Percentiles rank a stretch among this genome's conserved stretches.
Conservation (phyloP, 1,284 basidiomycete species). For the Malassezia dermatis region DNA sequence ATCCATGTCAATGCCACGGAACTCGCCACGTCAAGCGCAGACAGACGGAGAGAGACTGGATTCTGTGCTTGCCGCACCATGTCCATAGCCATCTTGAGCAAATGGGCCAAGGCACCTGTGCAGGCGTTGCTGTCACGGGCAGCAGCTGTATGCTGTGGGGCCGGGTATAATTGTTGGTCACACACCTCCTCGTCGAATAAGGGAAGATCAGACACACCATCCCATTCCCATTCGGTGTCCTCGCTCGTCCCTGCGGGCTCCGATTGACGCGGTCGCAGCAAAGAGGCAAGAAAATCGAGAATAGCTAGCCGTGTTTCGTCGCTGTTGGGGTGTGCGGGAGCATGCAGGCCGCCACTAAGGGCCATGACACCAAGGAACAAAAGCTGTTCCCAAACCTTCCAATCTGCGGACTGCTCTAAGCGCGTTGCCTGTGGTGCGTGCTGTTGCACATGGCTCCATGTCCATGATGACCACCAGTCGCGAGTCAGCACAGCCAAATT, state of each 20-base stretch:
- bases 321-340: neutral
- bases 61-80: neutral
- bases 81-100: conserved; percentile 14
- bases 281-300: conserved; percentile 17
- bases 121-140: conserved; percentile 1
- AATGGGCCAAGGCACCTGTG: conserved; percentile 11
- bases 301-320: conserved; percentile 25
- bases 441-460: conserved; percentile 2
- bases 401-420: conserved; percentile 3
- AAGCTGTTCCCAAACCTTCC: conserved; percentile 39
- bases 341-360: conserved; percentile 5
- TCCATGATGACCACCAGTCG: conserved; percentile 39
- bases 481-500: conserved; percentile 21
- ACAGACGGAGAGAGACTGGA: neutral
- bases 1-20: conserved; percentile 6
- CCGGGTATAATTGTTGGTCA: conserved; percentile 6
- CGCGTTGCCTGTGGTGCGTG: neutral
- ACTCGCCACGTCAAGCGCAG: conserved; percentile 1
- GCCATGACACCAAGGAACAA: conserved; percentile 31
- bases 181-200: conserved; percentile 23
- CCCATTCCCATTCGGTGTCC: conserved; percentile 38
- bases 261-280: conserved; percentile 23
- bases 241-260: neutral
- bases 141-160: neutral
- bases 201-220: conserved; percentile 38